Percentiles rank a stretch among this genome's conserved stretches.
These are phyloP conservation scores for Scutellaria baicalensis DNA, from an alignment of 257 asterid genomes.

Conservation along the genomic window DNA sequence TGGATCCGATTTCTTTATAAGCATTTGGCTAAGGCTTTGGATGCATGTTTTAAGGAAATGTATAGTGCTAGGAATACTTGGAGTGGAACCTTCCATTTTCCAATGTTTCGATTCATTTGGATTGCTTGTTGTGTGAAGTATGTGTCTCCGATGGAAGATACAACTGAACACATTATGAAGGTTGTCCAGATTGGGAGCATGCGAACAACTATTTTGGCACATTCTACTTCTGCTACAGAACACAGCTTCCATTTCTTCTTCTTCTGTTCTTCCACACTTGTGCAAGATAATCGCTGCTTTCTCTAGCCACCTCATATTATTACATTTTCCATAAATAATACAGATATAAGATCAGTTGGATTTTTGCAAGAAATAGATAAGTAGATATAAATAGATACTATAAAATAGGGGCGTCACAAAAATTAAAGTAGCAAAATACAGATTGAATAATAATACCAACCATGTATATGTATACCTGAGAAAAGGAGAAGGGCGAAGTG, in stretches of 20 bases:
- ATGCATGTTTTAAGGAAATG: background rate
- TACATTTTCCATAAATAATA: background rate
- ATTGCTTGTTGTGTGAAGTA: slow-evolving; percentile 60
- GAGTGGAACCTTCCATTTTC: slow-evolving; percentile 31
- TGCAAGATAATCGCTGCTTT: slow-evolving; percentile 39
- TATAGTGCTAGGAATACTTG: slow-evolving; percentile 12
- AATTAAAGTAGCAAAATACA: no score
- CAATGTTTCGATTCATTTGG: slow-evolving; percentile 32
- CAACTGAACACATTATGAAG: slow-evolving; percentile 38
- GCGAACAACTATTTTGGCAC: slow-evolving; percentile 37
- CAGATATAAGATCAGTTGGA: no score
- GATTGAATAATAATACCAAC: no score
- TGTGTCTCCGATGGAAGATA: slow-evolving; percentile 42
- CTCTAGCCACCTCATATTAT: slow-evolving; percentile 32
- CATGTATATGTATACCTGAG: slow-evolving; percentile 13
- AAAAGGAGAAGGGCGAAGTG: slow-evolving; percentile 11
- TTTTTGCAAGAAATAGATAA: no score
- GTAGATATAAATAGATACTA: no score
- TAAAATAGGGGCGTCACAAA: no score
- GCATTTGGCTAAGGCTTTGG: background rate
- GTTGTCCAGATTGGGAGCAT: slow-evolving; percentile 47
- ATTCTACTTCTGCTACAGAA: slow-evolving; percentile 40
- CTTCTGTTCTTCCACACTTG: background rate
- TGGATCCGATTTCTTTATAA: background rate
- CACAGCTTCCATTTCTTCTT: slow-evolving; percentile 26